phyloP scores from a whole-genome alignment of 495 filamentous ascomycete species.

The Monascus purpureus region DNA sequence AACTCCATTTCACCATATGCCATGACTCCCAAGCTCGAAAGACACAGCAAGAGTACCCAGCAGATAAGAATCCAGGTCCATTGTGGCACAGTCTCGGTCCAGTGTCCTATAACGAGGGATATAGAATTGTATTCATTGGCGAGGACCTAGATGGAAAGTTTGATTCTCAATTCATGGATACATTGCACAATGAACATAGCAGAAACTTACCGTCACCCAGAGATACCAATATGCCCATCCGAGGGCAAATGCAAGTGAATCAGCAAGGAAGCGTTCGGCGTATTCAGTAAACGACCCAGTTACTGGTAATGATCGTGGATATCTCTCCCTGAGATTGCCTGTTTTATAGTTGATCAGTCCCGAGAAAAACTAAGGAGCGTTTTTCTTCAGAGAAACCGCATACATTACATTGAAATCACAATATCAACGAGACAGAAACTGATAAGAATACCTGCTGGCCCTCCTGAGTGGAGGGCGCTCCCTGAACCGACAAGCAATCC shows the following conservation, averaged over 20 bases:
- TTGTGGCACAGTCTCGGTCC: slow-evolving; percentile 28
- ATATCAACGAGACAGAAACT: slow-evolving; percentile 47
- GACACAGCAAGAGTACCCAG: slow-evolving; percentile 35
- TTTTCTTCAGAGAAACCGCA: background rate
- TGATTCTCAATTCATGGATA: background rate
- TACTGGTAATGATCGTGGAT: slow-evolving; percentile 40
- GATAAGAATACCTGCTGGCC: slow-evolving; percentile 49
- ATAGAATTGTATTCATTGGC: slow-evolving; percentile 39
- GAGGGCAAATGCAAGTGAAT: slow-evolving; percentile 36
- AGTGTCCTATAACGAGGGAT: slow-evolving; percentile 26
- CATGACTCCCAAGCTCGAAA: slow-evolving; percentile 40
- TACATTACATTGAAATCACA: slow-evolving; percentile 52
- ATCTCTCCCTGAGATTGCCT: slow-evolving; percentile 44
- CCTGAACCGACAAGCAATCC: slow-evolving; percentile 41
- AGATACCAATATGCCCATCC: slow-evolving; percentile 47
- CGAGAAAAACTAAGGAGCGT: background rate
- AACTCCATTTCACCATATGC: slow-evolving; percentile 55
- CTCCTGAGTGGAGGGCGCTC: slow-evolving; percentile 44
- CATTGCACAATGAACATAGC: background rate
- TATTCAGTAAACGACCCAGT: slow-evolving; percentile 43
- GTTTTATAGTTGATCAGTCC: background rate
- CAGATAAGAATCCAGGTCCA: slow-evolving; percentile 53
- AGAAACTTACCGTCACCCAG: slow-evolving; percentile 31
- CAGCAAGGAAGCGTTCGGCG: slow-evolving; percentile 41
- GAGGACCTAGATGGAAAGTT: slow-evolving; percentile 18